Conservation (phyloP, 257 asterid species). For the Nicotiana knightiana region DNA sequence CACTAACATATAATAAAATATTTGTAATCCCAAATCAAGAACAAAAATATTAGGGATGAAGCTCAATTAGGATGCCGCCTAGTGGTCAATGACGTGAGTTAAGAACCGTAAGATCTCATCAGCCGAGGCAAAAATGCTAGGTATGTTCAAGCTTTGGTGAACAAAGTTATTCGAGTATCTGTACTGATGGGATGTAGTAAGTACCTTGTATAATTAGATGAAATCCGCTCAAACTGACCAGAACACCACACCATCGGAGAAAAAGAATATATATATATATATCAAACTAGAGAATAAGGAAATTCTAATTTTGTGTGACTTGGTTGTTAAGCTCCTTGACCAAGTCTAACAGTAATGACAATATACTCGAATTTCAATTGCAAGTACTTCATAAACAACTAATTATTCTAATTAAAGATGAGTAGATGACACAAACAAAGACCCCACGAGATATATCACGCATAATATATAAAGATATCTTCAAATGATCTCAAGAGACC, state of each 20-base stretch:
- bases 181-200: too few species aligned
- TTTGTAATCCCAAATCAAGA: not conserved
- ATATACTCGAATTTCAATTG: not conserved
- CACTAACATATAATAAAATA: not conserved
- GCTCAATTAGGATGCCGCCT: too few species aligned
- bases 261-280: not conserved
- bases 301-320: not conserved
- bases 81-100: too few species aligned
- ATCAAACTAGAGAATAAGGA: not conserved
- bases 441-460: not conserved
- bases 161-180: too few species aligned
- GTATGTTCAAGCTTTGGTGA: too few species aligned
- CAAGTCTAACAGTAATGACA: not conserved
- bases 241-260: too few species aligned
- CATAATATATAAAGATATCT: not conserved
- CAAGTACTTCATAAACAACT: not conserved
- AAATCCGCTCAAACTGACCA: too few species aligned
- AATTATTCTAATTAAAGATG: not conserved
- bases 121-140: too few species aligned
- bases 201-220: too few species aligned
- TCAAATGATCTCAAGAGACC: not conserved
- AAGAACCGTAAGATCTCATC: too few species aligned
- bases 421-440: not conserved
- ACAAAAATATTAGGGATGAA: not conserved
- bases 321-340: slow-evolving; percentile 2